Percentiles rank a stretch among this genome's conserved stretches.
Conservation (phyloP, 23 red algal species). For the Gracilaria domingensis region DNA sequence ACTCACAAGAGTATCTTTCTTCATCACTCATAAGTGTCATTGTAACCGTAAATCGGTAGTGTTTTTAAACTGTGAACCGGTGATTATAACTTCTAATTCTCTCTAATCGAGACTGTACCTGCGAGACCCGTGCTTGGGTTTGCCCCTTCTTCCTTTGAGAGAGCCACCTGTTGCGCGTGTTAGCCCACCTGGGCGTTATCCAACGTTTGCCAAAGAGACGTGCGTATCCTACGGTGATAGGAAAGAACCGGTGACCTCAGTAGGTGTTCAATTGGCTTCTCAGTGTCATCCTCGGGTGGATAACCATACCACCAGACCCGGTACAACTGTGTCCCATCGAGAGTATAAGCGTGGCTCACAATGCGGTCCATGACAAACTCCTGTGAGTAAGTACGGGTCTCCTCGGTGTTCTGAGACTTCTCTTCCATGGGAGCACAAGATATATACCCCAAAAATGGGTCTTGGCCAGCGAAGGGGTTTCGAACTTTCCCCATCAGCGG, state of each 20-base stretch:
- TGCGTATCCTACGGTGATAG: not conserved
- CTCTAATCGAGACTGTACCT: no score
- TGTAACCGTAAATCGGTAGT: no score
- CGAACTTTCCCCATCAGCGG: no score
- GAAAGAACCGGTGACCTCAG: not conserved
- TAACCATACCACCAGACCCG: constrained; percentile 29
- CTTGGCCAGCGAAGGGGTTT: no score
- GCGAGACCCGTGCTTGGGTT: no score
- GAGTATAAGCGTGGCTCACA: not conserved
- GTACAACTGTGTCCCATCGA: constrained; percentile 2
- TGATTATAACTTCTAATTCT: no score
- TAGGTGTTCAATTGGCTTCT: not conserved
- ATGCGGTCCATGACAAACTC: constrained; percentile 28
- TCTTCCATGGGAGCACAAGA: not conserved
- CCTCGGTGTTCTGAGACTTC: not conserved
- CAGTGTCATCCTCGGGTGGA: not conserved
- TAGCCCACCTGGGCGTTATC: constrained; percentile 21
- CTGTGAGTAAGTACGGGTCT: not conserved
- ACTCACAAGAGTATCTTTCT: no score
- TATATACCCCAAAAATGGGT: no score
- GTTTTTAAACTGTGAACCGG: no score
- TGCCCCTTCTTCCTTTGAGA: no score
- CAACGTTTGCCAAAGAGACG: not conserved
- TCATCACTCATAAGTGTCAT: no score
- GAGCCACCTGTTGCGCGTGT: no score